phyloP scores from a whole-genome alignment of 2,329 filamentous ascomycete species.

The Fusarium goolgardi region DNA sequence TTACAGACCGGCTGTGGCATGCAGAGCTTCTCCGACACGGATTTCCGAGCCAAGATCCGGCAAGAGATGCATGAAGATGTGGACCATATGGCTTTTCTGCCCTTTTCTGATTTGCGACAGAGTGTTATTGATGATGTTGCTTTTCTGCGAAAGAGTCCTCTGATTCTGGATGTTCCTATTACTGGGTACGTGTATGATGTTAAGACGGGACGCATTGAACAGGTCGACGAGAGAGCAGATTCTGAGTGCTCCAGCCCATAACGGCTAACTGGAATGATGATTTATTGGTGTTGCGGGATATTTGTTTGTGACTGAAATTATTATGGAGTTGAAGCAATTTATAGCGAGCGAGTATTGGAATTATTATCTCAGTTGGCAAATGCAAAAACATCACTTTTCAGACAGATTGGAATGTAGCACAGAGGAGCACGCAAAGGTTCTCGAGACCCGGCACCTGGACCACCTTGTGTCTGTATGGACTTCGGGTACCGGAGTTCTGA shows the following conservation, averaged over 20 bases:
- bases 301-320: no score
- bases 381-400: background rate
- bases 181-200: conserved; percentile 85
- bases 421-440: no score
- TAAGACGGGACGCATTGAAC: conserved; percentile 70
- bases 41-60: conserved; percentile 66
- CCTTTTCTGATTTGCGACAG: conserved; percentile 72
- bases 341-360: background rate
- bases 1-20: conserved; percentile 62
- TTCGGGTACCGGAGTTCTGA: background rate
- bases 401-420: no score
- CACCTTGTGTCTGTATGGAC: background rate
- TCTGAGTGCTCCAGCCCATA: conserved; percentile 36
- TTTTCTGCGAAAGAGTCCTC: conserved; percentile 68
- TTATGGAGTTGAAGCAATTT: background rate
- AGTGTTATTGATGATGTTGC: conserved; percentile 75
- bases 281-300: background rate
- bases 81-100: conserved; percentile 69
- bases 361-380: background rate
- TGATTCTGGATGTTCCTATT: conserved; percentile 71
- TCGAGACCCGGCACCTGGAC: background rate
- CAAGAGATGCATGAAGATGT: conserved; percentile 68
- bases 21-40: conserved; percentile 73
- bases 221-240: conserved; percentile 39
- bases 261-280: accelerated